A percentile compares a stretch with the other conserved stretches of the same genome.
These are phyloP conservation scores for Pleurotus pulmonarius DNA, from an alignment of 768 basidiomycete species.

Conservation along the genomic window DNA sequence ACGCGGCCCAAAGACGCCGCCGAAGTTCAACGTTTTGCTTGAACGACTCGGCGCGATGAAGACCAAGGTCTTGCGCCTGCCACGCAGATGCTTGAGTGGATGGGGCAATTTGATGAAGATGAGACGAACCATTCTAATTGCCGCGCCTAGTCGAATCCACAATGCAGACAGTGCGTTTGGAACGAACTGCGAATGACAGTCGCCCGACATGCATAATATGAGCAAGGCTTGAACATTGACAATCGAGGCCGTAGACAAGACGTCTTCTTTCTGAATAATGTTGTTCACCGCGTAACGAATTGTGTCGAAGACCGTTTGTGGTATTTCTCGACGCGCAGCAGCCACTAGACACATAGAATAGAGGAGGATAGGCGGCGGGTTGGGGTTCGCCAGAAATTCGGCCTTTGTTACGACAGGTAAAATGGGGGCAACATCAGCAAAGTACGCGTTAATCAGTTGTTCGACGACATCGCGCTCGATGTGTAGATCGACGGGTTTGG, in stretches of 20 bases:
- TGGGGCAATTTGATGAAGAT: conserved; percentile 6
- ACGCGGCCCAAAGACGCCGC: conserved; percentile 90
- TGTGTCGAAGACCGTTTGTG: conserved; percentile 83
- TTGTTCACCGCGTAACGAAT: conserved; percentile 85
- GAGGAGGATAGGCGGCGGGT: conserved; percentile 77
- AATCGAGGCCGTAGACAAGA: conserved; percentile 81
- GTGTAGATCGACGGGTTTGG: conserved; percentile 66
- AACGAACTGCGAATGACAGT: conserved; percentile 87
- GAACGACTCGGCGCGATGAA: conserved; percentile 89
- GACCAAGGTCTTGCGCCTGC: conserved; percentile 93
- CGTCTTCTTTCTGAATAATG: conserved; percentile 86
- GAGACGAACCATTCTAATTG: conserved; percentile 84
- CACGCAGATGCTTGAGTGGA: neutral
- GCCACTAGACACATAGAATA: conserved; percentile 95
- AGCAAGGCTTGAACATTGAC: conserved; percentile 86
- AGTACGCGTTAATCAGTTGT: conserved; percentile 87
- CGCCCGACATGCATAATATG: conserved; percentile 83
- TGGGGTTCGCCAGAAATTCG: conserved; percentile 77
- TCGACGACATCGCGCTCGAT: conserved; percentile 79
- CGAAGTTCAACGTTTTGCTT: conserved; percentile 83
- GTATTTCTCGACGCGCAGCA: conserved; percentile 78
- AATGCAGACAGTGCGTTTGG: conserved; percentile 82
- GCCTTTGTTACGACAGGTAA: conserved; percentile 85
- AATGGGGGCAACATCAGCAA: conserved; percentile 82
- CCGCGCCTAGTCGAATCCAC: conserved; percentile 82